These are phyloP conservation scores for Viola odorata DNA, from an alignment of 345 rosid species.

Conservation along the genomic window DNA sequence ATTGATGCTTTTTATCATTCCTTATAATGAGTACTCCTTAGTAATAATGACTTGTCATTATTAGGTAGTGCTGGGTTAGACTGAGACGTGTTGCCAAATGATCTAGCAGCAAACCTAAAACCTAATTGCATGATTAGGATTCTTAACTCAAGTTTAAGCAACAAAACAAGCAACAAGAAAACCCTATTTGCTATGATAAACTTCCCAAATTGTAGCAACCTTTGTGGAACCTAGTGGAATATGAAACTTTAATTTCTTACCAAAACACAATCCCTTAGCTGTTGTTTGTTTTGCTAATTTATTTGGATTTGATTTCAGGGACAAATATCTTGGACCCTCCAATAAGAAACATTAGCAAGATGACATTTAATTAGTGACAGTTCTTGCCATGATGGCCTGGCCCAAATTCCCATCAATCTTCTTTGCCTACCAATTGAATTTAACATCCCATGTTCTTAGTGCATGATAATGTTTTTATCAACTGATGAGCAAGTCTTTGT, in stretches of 20 bases:
- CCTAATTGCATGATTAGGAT: slow-evolving; percentile 13
- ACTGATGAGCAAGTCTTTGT: neutral
- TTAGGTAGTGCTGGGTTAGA: slow-evolving; percentile 40
- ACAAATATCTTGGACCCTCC: too few relatives aligned
- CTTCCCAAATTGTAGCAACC: neutral
- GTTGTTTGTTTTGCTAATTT: neutral
- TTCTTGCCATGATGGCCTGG: neutral
- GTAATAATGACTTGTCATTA: slow-evolving; percentile 20
- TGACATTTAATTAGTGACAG: too few relatives aligned
- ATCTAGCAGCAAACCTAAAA: slow-evolving; percentile 14
- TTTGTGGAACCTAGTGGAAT: neutral
- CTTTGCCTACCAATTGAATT: neutral
- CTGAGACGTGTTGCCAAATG: slow-evolving; percentile 32
- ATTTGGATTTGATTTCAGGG: neutral
- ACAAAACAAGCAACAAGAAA: neutral
- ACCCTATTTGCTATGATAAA: neutral
- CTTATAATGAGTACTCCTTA: neutral
- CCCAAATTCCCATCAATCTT: neutral
- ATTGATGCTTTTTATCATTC: too few relatives aligned
- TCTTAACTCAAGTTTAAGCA: slow-evolving; percentile 4
- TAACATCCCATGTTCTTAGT: neutral
- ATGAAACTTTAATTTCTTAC: neutral
- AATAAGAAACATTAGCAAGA: too few relatives aligned
- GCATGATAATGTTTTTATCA: neutral
- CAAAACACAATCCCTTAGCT: neutral